These are phyloP conservation scores for Cryptococcus neoformans DNA, from an alignment of 1,284 basidiomycete genomes.

Conservation along the genomic window DNA sequence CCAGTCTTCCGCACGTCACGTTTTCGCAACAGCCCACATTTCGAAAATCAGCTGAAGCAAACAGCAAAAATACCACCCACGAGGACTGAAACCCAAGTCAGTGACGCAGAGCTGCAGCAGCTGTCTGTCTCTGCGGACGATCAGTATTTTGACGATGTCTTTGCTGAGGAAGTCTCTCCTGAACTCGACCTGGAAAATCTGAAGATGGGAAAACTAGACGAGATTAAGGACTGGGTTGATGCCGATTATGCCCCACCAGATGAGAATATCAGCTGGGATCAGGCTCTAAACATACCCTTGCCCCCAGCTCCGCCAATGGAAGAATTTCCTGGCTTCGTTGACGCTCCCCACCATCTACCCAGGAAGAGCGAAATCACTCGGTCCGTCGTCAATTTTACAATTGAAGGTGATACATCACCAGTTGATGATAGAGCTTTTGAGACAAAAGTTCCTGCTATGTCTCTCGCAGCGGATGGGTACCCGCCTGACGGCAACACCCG, in stretches of 20 bases:
- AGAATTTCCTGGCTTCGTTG: not conserved
- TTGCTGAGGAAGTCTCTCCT: too few species aligned
- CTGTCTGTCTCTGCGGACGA: too few species aligned
- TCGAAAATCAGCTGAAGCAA: too few species aligned
- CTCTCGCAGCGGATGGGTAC: conserved; percentile 18
- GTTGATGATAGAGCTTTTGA: not conserved
- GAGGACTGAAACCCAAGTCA: too few species aligned
- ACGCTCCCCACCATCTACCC: not conserved
- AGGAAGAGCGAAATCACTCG: not conserved
- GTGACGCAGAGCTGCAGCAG: too few species aligned
- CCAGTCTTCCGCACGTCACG: too few species aligned
- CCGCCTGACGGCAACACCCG: conserved; percentile 29
- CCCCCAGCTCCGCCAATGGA: not conserved
- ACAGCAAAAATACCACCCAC: too few species aligned
- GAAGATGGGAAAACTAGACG: too few species aligned
- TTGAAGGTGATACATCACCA: not conserved
- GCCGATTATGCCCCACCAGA: not conserved
- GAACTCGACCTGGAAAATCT: too few species aligned
- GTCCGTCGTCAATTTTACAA: not conserved
- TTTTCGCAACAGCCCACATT: too few species aligned
- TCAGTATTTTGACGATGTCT: too few species aligned
- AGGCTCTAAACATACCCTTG: not conserved
- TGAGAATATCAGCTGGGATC: not conserved
- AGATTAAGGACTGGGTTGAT: not conserved
- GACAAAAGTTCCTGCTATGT: not conserved